Base-by-base conservation (phyloP, 2,329 filamentous ascomycete genomes). In the Cladosporium cucumerinum region DNA sequence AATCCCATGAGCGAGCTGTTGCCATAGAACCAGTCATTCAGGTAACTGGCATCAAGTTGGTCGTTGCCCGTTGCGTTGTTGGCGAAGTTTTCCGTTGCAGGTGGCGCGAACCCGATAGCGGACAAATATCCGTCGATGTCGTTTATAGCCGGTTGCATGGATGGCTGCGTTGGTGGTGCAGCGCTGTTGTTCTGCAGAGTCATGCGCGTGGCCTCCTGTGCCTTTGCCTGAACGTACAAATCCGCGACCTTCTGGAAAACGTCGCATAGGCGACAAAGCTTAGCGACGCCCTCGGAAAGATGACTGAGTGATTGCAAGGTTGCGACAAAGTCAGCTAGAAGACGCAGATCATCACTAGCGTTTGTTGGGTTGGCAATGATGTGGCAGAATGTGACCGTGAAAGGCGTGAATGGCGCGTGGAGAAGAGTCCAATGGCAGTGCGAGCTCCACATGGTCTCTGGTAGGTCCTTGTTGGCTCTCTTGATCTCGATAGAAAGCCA, bases 321-420 rank as follows among this genome's bases (percentile, higher is more conserved):
- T 0, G 57, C 66, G 26, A 72, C 71, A 26, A 66, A 72, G 16
- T 69, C 66, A n/a, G 65, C 65, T 5, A 72, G 67, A 12, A 71
- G 64, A 14, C 64, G 48, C 14, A 72, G 58, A 52, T 72, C 71
- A 3, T 62, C 57, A 21, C 51, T 25, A 12, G 67, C 54, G 18
- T 46, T 58, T 14, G 34, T 39, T 2, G 65, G 62, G 28, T 66
- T 57, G 2, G 69, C 67, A 30, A 69, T 68, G 57, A 76, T 67
- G 21, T 72, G 65, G 63, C 71, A 71, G 73, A 88, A 87, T 28
- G 87, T 76, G 28, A 86, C 82, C 63, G 86, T 85, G 69, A 86
- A 86, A 0, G 85, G 85, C 0, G 84, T 82, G 69, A 87, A 87
- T 0, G 85, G 86, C 2, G 82, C 82, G 66, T 86, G 79, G 25